phyloP scores from a whole-genome alignment of 2,329 filamentous ascomycete species.

The Xylariaceae sp. region DNA sequence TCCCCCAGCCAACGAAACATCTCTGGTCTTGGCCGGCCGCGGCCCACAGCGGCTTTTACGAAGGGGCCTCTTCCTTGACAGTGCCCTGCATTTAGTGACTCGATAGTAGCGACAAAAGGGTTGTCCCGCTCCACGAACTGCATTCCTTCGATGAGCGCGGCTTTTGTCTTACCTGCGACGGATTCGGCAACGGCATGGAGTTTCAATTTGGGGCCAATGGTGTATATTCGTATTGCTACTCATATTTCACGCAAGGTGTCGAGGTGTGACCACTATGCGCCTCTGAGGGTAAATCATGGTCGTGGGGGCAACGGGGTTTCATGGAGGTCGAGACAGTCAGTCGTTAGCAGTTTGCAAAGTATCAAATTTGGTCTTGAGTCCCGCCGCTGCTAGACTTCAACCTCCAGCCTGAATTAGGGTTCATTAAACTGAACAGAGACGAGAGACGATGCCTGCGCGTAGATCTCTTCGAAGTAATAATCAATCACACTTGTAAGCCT shows the following conservation, averaged over 20 bases:
- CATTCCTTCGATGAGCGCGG: not conserved
- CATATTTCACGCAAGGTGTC: constrained; percentile 1
- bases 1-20: constrained; percentile 13
- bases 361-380: too few relatives aligned
- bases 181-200: constrained; percentile 4
- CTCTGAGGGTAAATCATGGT: too few relatives aligned
- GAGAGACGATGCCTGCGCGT: too few relatives aligned
- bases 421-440: too few relatives aligned
- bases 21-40: not conserved
- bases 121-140: not conserved
- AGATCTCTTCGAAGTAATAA: too few relatives aligned
- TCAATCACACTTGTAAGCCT: too few relatives aligned
- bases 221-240: constrained; percentile 1
- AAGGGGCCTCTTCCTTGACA: constrained; percentile 14
- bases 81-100: constrained; percentile 4
- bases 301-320: too few relatives aligned
- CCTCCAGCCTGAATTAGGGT: too few relatives aligned
- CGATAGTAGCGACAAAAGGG: too few relatives aligned
- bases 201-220: not conserved
- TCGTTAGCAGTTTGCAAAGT: too few relatives aligned
- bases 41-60: constrained; percentile 10
- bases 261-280: not conserved
- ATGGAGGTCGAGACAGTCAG: too few relatives aligned
- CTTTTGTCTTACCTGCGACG: not conserved
- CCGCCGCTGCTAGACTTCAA: too few relatives aligned